Evolutionary conservation across 805 yeast species (phyloP), one percentile per base, ranked within the genome.

Genomic region (Ogataea nonfermentans): DNA sequence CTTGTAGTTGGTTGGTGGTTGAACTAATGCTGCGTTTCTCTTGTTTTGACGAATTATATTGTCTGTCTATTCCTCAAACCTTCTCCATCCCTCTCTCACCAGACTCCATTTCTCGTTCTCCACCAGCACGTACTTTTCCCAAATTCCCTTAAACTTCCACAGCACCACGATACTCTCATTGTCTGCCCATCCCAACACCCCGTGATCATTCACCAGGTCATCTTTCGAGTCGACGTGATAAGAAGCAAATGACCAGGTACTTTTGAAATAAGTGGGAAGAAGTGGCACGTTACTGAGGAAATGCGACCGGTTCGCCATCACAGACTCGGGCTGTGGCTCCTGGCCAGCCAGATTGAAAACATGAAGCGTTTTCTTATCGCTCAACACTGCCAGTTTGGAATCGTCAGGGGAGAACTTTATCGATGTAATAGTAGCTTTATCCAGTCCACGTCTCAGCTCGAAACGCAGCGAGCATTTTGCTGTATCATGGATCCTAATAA

Each of bases 391-490:
- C 34, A 93, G 67, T 52, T 79, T 76, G 9, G 78, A 62, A 32
- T 88, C 90, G 49, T 79, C 73, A 7, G 85, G 89, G 4, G 91
- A 82, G 58, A 91, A 89, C 38, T 79, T 79, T 82, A 93, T 81
- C 6, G 93, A 82, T 28, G 84, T 84, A 6, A 93, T 76, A 12
- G 72, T 68, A 1, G 96, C 97, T 37, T 81, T 73, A 60, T 93
- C 98, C 14, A 90, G 59, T 0, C 99, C 99, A 35, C 99, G 70
- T 51, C 98, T 70, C 54, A 90, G 90, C 58, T 88, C 96, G 55
- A 74, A 82, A n/a, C 87, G 53, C 35, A 87, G 65, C 1, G 83
- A 72, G 19, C 95, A 83, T 24, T 76, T 78, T 35, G 70, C 68
- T 1, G 88, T 76, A 4, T 87, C 79, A 55, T 82, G 88, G 3